A percentile compares a stretch with the other conserved stretches of the same genome.
Conservation (phyloP, 805 yeast genomes). For the Kazachstania martiniae region DNA sequence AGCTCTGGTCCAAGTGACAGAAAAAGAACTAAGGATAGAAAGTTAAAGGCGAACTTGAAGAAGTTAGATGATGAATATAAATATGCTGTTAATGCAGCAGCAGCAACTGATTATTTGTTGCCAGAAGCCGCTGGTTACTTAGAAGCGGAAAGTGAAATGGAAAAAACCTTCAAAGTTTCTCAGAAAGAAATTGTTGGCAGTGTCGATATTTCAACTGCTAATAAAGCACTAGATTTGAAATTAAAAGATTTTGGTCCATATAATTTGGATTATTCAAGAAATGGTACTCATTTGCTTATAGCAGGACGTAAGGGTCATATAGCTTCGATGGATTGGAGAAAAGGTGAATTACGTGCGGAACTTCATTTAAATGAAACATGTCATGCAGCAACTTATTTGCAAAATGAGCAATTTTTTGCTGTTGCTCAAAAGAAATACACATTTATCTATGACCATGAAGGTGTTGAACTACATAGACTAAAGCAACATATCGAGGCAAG, state of each 20-base stretch:
- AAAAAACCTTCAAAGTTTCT: constrained; percentile 72
- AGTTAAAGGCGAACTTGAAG: constrained; percentile 53
- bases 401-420: constrained; percentile 88
- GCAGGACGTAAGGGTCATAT: constrained; percentile 93
- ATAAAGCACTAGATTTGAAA: constrained; percentile 63
- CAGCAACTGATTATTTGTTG: constrained; percentile 72
- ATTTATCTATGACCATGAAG: constrained; percentile 82
- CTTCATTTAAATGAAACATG: constrained; percentile 81
- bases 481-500: constrained; percentile 85
- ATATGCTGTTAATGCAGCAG: constrained; percentile 74
- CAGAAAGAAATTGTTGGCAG: constrained; percentile 68
- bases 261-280: constrained; percentile 65
- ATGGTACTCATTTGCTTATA: constrained; percentile 74
- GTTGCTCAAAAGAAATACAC: constrained; percentile 94
- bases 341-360: constrained; percentile 73
- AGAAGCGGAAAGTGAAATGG: constrained; percentile 91
- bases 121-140: constrained; percentile 79
- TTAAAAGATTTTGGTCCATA: constrained; percentile 83
- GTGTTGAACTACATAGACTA: constrained; percentile 83
- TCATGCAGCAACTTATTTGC: constrained; percentile 80
- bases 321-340: constrained; percentile 93
- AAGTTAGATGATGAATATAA: constrained; percentile 60
- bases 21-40: constrained; percentile 40
- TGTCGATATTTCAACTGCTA: constrained; percentile 68
- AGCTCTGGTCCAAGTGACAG: constrained; percentile 6